These are phyloP conservation scores for Porcisia hertigi DNA, from an alignment of 208 protist species.

Conservation along the genomic window DNA sequence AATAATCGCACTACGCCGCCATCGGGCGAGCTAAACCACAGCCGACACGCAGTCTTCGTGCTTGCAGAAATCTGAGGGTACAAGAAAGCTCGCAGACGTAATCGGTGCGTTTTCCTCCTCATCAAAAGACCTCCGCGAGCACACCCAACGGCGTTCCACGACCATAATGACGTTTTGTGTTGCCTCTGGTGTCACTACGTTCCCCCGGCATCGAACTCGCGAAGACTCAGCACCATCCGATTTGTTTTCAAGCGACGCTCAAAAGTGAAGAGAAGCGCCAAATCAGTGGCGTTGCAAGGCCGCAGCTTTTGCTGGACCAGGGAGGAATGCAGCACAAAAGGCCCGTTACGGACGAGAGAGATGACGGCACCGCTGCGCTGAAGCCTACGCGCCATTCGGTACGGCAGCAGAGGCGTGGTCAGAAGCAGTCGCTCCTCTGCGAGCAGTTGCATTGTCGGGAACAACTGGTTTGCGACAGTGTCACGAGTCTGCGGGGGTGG, in stretches of 20 bases:
- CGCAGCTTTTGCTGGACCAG: constrained; percentile 44
- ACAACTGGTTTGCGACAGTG: constrained; percentile 19
- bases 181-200: not conserved
- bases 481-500: constrained; percentile 15
- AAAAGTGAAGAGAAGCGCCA: constrained; percentile 85
- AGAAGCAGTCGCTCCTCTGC: constrained; percentile 55
- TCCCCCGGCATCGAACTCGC: constrained; percentile 55
- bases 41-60: not conserved
- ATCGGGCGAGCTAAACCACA: not conserved
- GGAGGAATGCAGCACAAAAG: constrained; percentile 55
- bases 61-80: not conserved
- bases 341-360: constrained; percentile 67
- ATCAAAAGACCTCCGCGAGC: not conserved
- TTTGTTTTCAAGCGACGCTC: constrained; percentile 83
- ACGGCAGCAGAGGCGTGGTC: constrained; percentile 76
- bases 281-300: constrained; percentile 52
- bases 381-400: constrained; percentile 56
- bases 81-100: too few species aligned
- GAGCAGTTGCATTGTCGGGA: constrained; percentile 18
- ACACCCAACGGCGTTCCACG: not conserved
- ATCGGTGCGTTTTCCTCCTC: not conserved
- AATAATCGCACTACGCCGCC: not conserved
- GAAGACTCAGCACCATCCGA: constrained; percentile 76
- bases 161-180: too few species aligned
- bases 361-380: constrained; percentile 53